Evolutionary conservation across 2,329 filamentous ascomycete species (phyloP), one percentile per base, ranked within the genome.

Genomic region (Cladosporium sp.): DNA sequence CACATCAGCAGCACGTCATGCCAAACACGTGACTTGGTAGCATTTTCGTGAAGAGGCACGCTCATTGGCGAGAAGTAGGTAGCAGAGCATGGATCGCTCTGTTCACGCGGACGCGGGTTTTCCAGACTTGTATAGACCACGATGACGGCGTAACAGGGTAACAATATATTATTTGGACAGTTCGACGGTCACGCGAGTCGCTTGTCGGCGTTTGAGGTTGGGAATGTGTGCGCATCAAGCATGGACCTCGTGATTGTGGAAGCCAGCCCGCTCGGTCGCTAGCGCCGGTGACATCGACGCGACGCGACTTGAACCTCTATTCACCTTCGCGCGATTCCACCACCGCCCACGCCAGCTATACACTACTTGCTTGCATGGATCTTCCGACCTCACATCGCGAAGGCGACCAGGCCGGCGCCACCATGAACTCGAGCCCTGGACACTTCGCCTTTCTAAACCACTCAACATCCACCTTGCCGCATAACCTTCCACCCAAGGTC

Each of bases 401-500:
- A 49, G 42, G 42, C 42, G 54, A 39, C 38, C 22, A 42, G 12
- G 22, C 38, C 19, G 38, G 22, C 30, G 42, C 54, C 11, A 17
- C 42, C 19, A 36, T 28, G 19, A 37, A 36, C 15, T 47, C 54
- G 1, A 49, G 42, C 39, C 54, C 54, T 30, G 54, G 34, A 37
- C 34, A 56, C 17, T 80, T 81, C 69, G 80, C 83, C 51, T 86
- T 85, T 66, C 74, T 85, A n/a, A 80, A 84, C 42, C 82, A 85
- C 69, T 84, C 82, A 15, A 78, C 82, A 59, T 78, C 80, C 62
- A 83, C 81, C 15, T 70, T 85, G 54, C 80, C 79, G 15, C 77
- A 82, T 64, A 81, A 82, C 42, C 75, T 83, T 34, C 55, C 51
- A 59, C 81, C 82, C 25, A 79, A 80, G 59, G 77, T 84, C 49